Evolutionary conservation across 176 grass and related monocot genomes (phyloP).

Genomic region (Hordeum vulgare): MorexV3_pseudomolecules_assembly NC_058520.1:581947162-581947661

Average conservation of each 20-base stretch:
- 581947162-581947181: neutral
- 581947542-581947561: neutral
- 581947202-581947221: conserved; percentile 11
- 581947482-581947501: neutral
- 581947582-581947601: neutral
- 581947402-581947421: conserved; percentile 19
- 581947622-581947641: neutral
- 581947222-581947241: neutral
- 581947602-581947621: conserved; percentile 18
- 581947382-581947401: conserved; percentile 11
- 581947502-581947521: neutral
- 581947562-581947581: neutral
- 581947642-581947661: neutral
- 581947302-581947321: too few relatives aligned
- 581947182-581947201: neutral
- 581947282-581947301: too few relatives aligned
- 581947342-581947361: too few relatives aligned
- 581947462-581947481: neutral
- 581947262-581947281: neutral
- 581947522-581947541: neutral
- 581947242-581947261: neutral
- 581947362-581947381: neutral
- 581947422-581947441: neutral
- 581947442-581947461: neutral
- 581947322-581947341: too few relatives aligned